Evolutionary conservation across 2,329 filamentous ascomycete species (phyloP).

Genomic region (Beauveria australis): DNA sequence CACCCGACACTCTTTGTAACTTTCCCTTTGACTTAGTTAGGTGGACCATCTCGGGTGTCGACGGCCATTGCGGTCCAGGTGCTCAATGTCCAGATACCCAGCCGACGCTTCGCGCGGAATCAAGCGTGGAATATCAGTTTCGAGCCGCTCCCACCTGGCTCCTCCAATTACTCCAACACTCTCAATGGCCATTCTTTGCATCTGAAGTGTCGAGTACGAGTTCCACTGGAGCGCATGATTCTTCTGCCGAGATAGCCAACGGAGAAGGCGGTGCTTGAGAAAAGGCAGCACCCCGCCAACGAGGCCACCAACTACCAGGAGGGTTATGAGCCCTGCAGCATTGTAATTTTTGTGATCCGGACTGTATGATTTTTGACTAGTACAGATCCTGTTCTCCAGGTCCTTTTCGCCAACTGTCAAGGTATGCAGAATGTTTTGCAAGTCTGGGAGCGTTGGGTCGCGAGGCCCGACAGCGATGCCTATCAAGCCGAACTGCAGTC

Average conservation of each 20-base stretch:
- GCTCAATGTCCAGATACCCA: background rate
- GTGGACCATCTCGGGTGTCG: background rate
- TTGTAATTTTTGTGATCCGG: background rate
- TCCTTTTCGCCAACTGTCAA: background rate
- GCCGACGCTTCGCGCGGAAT: background rate
- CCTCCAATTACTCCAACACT: too few species aligned
- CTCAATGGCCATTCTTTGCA: background rate
- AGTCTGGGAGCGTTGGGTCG: constrained; percentile 5
- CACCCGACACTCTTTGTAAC: too few species aligned
- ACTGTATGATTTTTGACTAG: background rate
- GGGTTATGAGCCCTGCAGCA: background rate
- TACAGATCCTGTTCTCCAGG: background rate
- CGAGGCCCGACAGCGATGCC: constrained; percentile 5
- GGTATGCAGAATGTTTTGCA: background rate
- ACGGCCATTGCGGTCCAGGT: background rate
- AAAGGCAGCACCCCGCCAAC: background rate
- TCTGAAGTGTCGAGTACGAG: background rate
- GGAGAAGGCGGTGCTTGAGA: background rate
- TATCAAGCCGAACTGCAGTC: constrained; percentile 8
- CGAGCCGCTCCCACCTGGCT: background rate
- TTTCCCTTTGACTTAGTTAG: background rate
- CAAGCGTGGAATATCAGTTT: background rate
- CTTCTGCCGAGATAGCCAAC: background rate
- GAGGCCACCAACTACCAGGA: background rate
- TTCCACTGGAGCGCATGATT: background rate